These are phyloP conservation scores for Dothiorella sarmentorum DNA, from an alignment of 2,329 filamentous ascomycete genomes.

Conservation along the genomic window DNA sequence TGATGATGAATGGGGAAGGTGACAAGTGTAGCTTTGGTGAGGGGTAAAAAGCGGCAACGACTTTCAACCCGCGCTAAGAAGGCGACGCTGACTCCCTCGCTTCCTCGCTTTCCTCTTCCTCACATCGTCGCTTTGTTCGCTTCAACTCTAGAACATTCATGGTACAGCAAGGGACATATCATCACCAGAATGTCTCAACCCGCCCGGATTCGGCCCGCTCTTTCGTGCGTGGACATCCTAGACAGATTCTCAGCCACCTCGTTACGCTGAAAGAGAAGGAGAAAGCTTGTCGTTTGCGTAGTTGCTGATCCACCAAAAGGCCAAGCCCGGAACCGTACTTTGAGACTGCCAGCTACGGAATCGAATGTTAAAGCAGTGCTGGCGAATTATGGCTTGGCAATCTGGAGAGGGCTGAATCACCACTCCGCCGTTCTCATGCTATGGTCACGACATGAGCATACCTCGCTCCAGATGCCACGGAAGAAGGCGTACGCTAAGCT, in stretches of 20 bases:
- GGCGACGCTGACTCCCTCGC: not conserved
- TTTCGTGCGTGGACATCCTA: not conserved
- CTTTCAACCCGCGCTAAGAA: not conserved
- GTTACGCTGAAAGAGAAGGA: not conserved
- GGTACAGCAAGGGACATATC: not conserved
- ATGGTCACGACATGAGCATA: too few species aligned
- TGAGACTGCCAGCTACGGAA: too few species aligned
- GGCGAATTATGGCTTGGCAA: too few species aligned
- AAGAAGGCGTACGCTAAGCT: too few species aligned
- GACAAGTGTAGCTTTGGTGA: not conserved
- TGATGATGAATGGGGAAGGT: not conserved
- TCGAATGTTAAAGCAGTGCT: too few species aligned
- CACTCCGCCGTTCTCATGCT: too few species aligned
- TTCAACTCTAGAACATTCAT: not conserved
- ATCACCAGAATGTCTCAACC: not conserved
- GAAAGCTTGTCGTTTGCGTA: conserved; percentile 13
- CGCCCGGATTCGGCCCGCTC: not conserved
- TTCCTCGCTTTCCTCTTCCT: not conserved
- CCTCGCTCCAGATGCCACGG: too few species aligned
- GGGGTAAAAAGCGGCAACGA: not conserved
- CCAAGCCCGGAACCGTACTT: not conserved
- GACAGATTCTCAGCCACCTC: not conserved
- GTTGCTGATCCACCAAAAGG: not conserved
- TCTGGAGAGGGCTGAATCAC: too few species aligned
- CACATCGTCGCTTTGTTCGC: not conserved